Conservation (phyloP, 352 stramenopile species). For the Aphanomyces stellatus region DNA sequence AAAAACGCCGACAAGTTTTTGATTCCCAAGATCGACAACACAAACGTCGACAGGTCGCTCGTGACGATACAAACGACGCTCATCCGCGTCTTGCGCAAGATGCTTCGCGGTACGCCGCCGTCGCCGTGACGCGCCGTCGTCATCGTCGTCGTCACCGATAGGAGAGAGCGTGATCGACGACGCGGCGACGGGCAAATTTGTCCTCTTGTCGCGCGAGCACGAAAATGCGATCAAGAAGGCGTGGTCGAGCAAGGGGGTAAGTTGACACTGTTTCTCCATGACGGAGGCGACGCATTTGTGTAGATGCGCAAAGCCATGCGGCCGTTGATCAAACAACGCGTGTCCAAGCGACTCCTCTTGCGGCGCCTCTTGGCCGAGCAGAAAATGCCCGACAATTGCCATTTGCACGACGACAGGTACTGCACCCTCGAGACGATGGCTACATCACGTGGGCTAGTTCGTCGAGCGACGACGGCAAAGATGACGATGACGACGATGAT, state of each 20-base stretch:
- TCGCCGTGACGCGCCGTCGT: background rate
- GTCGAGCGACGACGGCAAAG: conserved; percentile 28
- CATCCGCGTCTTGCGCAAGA: conserved; percentile 69
- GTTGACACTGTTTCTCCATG: background rate
- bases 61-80: conserved; percentile 80
- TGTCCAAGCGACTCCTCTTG: conserved; percentile 69
- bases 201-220: conserved; percentile 76
- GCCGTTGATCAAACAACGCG: conserved; percentile 77
- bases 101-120: conserved; percentile 35
- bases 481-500: conserved; percentile 20
- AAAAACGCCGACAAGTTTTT: conserved; percentile 76
- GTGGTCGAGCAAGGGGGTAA: conserved; percentile 76
- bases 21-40: conserved; percentile 88
- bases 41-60: conserved; percentile 80
- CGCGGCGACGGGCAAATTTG: conserved; percentile 74
- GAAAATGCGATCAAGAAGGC: conserved; percentile 84
- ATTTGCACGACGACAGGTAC: conserved; percentile 36
- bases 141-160: background rate
- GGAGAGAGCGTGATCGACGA: conserved; percentile 62
- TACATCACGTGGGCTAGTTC: conserved; percentile 32
- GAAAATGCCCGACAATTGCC: conserved; percentile 31
- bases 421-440: conserved; percentile 75
- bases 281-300: background rate
- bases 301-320: conserved; percentile 66
- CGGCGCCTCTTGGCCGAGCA: conserved; percentile 69